Evolutionary conservation across 2,329 filamentous ascomycete genomes (phyloP).

Genomic region (Allantophomopsis cytisporea): DNA sequence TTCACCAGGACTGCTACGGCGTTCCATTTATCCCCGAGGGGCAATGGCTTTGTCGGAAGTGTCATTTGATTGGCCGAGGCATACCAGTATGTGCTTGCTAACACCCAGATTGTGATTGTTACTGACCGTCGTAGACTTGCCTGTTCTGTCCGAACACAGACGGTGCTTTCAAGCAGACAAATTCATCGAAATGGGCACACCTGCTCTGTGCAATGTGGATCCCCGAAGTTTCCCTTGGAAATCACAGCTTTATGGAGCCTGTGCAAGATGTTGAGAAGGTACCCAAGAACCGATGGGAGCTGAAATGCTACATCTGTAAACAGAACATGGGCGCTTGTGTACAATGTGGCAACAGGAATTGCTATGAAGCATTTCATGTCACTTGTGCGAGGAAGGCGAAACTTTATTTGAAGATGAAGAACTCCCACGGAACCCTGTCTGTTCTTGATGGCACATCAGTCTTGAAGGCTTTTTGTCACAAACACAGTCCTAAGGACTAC

Average conservation of each 20-base stretch:
- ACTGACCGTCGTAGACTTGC: slow-evolving; percentile 48
- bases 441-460: slow-evolving; percentile 68
- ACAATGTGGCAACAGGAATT: slow-evolving; percentile 94
- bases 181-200: slow-evolving; percentile 92
- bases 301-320: slow-evolving; percentile 91
- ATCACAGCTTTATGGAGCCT: slow-evolving; percentile 95
- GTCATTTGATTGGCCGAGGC: slow-evolving; percentile 85
- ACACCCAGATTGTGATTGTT: not conserved
- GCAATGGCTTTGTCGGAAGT: slow-evolving; percentile 96
- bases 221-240: slow-evolving; percentile 88
- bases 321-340: slow-evolving; percentile 98
- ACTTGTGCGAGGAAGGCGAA: slow-evolving; percentile 83
- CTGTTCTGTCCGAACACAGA: slow-evolving; percentile 98
- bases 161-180: slow-evolving; percentile 96
- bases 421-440: slow-evolving; percentile 64
- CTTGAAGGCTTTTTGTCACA: slow-evolving; percentile 91
- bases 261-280: slow-evolving; percentile 98
- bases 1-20: slow-evolving; percentile 97
- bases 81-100: slow-evolving; percentile 51
- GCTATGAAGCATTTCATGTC: slow-evolving; percentile 93
- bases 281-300: slow-evolving; percentile 83
- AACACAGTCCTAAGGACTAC: slow-evolving; percentile 85
- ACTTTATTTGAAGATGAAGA: slow-evolving; percentile 94
- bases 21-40: slow-evolving; percentile 98
- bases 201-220: slow-evolving; percentile 97